Evolutionary conservation across 345 rosid genomes (phyloP).

Genomic region (Aquilaria yunnanensis): DNA sequence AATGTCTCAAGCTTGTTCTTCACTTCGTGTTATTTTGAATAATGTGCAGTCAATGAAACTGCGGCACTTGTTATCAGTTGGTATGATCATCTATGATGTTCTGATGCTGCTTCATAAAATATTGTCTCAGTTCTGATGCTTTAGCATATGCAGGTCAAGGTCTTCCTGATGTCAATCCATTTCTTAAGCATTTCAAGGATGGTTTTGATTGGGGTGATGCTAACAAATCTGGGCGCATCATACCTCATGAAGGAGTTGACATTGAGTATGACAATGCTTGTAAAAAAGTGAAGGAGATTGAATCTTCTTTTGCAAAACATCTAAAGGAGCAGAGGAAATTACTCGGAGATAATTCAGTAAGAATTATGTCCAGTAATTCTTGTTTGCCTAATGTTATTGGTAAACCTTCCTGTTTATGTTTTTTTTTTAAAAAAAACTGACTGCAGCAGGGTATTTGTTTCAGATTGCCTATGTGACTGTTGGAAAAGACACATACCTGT

Average conservation of each 20-base stretch:
- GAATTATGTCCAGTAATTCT: constrained; percentile 16
- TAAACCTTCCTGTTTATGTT: not conserved
- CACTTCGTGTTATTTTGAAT: constrained; percentile 58
- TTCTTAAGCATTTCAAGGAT: constrained; percentile 71
- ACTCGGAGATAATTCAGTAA: constrained; percentile 79
- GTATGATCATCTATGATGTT: constrained; percentile 31
- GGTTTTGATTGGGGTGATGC: constrained; percentile 98
- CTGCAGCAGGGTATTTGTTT: constrained; percentile 16
- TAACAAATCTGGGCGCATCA: constrained; percentile 69
- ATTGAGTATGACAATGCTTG: constrained; percentile 75
- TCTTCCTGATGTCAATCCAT: constrained; percentile 51
- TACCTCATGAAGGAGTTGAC: constrained; percentile 87
- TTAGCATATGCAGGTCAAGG: constrained; percentile 45
- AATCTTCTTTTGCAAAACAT: constrained; percentile 58
- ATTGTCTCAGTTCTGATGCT: constrained; percentile 24
- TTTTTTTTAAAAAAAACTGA: constrained; percentile 15
- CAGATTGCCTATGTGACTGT: constrained; percentile 87
- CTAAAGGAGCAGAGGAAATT: constrained; percentile 80
- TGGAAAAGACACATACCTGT: constrained; percentile 81
- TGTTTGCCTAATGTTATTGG: constrained; percentile 9
- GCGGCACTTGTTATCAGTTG: constrained; percentile 64
- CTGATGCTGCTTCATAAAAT: constrained; percentile 1
- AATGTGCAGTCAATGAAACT: constrained; percentile 58
- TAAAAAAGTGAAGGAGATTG: constrained; percentile 45
- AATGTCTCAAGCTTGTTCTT: constrained; percentile 72